Percentiles rank a stretch among this genome's conserved stretches.
Evolutionary conservation across 164 flowering plant species (phyloP).

Genomic region (Cinnamomum micranthum): DNA sequence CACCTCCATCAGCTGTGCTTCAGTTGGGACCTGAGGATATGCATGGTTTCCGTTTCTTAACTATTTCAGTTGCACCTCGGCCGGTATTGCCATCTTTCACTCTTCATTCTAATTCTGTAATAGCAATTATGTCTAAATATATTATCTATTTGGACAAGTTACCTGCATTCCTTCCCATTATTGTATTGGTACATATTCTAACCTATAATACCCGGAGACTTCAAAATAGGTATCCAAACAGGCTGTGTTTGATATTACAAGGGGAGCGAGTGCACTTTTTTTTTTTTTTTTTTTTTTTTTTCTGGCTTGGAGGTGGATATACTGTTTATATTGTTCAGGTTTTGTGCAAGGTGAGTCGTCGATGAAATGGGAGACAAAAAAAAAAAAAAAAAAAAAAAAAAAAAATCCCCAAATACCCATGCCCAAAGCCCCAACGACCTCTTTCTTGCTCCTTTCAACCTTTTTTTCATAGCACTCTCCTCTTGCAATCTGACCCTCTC

Average conservation of each 20-base stretch:
- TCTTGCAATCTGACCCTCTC: too few species aligned
- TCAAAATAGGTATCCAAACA: not conserved
- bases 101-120: not conserved
- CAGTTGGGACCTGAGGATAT: slow-evolving; percentile 62
- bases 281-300: too few species aligned
- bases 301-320: too few species aligned
- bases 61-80: slow-evolving; percentile 94
- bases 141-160: not conserved
- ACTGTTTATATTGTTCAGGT: too few species aligned
- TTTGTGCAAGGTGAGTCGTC: too few species aligned
- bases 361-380: too few species aligned
- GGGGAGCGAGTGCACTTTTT: too few species aligned
- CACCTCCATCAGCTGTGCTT: slow-evolving; percentile 89
- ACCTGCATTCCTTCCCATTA: not conserved
- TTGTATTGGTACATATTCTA: not conserved
- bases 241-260: not conserved
- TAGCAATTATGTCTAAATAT: not conserved
- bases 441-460: too few species aligned
- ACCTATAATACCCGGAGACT: not conserved
- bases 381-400: too few species aligned
- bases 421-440: too few species aligned
- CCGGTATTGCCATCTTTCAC: slow-evolving; percentile 50
- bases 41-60: slow-evolving; percentile 85
- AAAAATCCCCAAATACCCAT: too few species aligned
- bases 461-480: too few species aligned